Evolutionary conservation across 257 asterid species (phyloP), one percentile per base, ranked within the genome.

Genomic region (Fraxinus excelsior): DNA sequence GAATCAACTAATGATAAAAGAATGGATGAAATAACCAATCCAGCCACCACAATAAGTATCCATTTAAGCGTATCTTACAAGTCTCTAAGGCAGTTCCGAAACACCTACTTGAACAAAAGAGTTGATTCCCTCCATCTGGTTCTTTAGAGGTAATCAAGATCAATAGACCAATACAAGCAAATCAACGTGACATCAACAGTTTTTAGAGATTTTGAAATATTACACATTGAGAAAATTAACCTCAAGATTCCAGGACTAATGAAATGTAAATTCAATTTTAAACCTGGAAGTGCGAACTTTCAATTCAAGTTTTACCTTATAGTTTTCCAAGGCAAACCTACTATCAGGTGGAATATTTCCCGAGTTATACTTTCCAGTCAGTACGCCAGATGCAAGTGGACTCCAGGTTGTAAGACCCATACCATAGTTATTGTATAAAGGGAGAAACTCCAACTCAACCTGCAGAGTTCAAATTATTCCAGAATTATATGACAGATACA

Each of bases 401-500:
- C 99, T 96, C 99, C 99, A 96, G 37, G 98, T 96, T 35, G 99
- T 91, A 78, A 96, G 98, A 76, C 97, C 99, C 34, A 88, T 80
- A 28, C 99, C 99, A 72, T 96, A 91, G 87, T 91, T 90, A 58
- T 80, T 80, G 82, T 90, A 96, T 73, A 96, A 80, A 40, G 98
- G 98, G 67, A 88, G 86, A 81, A 84, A 96, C 91, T 96, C 99
- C 23, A 89, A 80, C 78, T 96, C 99, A 29, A 96, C 98, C 99
- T 96, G 91, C 81, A 85, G 28, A 82, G 51, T 49, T 62, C 74
- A 81, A 79, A 13, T n/a, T 76, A 67, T 26, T 34, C 53, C 19
- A 25, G 77, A 79, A 32, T 83, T 35, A 79, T 32, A 76, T 60
- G 21, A n/a, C 25, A 44, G 31, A 10, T 23, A 28, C 31, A 28